Evolutionary conservation across 805 yeast species (phyloP), one percentile per base, ranked within the genome.

Genomic region (Wickerhamomyces rabaulensis): DNA sequence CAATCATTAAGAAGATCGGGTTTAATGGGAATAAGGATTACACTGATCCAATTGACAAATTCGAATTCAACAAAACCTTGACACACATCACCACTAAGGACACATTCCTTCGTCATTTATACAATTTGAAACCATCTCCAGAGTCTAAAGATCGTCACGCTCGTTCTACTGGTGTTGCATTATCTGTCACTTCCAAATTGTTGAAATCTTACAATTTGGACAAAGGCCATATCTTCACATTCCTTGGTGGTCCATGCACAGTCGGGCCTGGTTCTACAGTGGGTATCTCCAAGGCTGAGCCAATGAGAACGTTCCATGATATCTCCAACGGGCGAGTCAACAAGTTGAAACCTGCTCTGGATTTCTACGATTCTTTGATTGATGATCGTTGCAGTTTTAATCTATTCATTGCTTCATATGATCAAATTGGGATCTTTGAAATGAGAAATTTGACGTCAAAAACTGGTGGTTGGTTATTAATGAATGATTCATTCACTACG

Each of bases 181-280:
- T 90, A 55, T 79, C 84, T 52, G 80, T 91, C 48, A 96, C 97
- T 10, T 75, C 88, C 20, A 77, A 85, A 52, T 63, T 94, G 40
- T 74, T 88, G 53, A 94, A 88, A 61, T 82, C 91, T 20, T 87
- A 80, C 68, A 82, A 87, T 44, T 87, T 84, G 52, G 79, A 82
- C 52, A 91, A 96, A 39, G 89, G 92, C 15, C 82, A 96, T 62
- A 75, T 91, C 54, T 82, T 89, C 72, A 72, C 90, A 48, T 92
- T 94, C 63, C 81, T 95, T 22, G 92, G 90, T 45, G 98, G 98
- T 46, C 95, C 96, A 33, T 86, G 96, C 61, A 92, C 98, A 26
- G 79, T 82, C 60, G 89, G 89, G 39, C 97, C 97, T 5, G 99
- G 99, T 52, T 70, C 84, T 62, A 86, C 90, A 53, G 97, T 90